Conservation (phyloP, 805 yeast genomes). For the Saccharomyces eubayanus region DNA sequence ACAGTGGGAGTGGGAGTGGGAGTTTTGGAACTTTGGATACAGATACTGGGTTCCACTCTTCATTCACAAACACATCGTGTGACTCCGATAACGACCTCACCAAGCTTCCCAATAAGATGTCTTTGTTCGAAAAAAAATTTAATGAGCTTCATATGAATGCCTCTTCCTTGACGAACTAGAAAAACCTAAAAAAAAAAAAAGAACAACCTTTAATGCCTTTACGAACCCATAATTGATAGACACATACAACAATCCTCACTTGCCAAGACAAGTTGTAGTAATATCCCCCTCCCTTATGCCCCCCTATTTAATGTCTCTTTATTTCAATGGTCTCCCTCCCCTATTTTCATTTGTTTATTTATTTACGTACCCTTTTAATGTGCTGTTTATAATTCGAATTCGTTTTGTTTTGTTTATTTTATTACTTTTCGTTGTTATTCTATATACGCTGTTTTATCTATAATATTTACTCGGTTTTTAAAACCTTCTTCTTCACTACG, state of each 20-base stretch:
- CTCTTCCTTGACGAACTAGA: neutral
- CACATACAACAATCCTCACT: neutral
- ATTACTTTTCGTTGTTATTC: neutral
- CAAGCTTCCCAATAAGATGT: neutral
- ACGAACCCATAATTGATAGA: neutral
- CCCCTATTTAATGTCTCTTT: neutral
- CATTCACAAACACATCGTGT: neutral
- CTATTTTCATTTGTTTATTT: neutral
- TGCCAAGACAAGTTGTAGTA: neutral
- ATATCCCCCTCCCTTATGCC: neutral
- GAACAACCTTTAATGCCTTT: neutral
- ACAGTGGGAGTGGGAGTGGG: neutral
- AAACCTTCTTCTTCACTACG: neutral
- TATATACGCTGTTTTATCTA: neutral
- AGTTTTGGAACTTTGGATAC: neutral
- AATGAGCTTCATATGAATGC: neutral
- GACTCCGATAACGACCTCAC: neutral
- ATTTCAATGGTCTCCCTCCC: neutral
- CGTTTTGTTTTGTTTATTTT: neutral
- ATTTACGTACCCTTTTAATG: neutral
- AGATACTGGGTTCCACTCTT: neutral
- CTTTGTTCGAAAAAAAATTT: neutral
- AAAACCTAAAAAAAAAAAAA: neutral
- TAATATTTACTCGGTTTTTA: neutral
- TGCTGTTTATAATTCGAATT: neutral